Conservation (phyloP, 345 rosid genomes). For the Salix suchowensis region DNA sequence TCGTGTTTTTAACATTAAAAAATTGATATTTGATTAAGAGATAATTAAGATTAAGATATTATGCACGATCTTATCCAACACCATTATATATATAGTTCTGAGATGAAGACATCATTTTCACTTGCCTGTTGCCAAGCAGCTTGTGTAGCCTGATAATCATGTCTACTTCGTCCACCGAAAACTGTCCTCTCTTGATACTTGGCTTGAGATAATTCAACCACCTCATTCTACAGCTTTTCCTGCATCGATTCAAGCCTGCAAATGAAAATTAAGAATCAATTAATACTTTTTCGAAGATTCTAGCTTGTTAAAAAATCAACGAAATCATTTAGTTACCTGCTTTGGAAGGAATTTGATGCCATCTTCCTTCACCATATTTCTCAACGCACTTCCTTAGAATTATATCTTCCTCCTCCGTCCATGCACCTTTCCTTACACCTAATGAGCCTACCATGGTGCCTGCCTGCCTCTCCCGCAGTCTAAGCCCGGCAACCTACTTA, state of each 20-base stretch:
- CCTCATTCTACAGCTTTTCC: conserved; percentile 16
- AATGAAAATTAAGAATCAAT: background rate
- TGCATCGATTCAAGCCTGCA: conserved; percentile 14
- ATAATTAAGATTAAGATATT: too few species aligned
- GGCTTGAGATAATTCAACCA: conserved; percentile 17
- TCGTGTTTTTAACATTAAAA: too few species aligned
- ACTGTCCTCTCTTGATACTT: conserved; percentile 6
- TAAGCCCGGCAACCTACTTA: too few species aligned
- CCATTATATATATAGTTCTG: too few species aligned
- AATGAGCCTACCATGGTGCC: conserved; percentile 13
- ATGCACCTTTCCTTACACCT: conserved; percentile 43
- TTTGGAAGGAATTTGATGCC: conserved; percentile 42
- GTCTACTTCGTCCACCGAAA: conserved; percentile 4
- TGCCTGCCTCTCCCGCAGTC: background rate
- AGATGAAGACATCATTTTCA: background rate
- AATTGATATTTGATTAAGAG: too few species aligned
- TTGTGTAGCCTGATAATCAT: conserved; percentile 11
- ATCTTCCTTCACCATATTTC: conserved; percentile 42
- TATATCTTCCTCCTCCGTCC: conserved; percentile 49
- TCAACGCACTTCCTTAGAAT: conserved; percentile 39
- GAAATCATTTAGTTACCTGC: conserved; percentile 23
- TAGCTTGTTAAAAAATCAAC: too few species aligned
- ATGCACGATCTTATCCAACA: too few species aligned
- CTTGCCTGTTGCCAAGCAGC: conserved; percentile 10
- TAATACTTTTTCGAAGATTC: too few species aligned